Evolutionary conservation across 2,329 filamentous ascomycete species (phyloP).

Genomic region (Calonectria ilicicola): DNA sequence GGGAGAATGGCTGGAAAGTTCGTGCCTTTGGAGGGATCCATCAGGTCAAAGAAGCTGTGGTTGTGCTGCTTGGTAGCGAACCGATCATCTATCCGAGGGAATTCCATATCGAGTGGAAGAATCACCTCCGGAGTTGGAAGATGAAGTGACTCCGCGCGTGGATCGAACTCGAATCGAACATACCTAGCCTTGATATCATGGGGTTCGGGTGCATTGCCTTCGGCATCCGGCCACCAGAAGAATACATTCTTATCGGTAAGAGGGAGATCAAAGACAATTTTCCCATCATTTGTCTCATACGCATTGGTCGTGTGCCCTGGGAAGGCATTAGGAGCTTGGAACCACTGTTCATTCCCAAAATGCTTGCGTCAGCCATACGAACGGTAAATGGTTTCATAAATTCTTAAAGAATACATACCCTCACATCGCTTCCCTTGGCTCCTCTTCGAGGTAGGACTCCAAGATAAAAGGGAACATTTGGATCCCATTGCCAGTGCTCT

Average conservation of each 20-base stretch:
- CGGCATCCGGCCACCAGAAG: constrained; percentile 7
- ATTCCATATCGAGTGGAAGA: not conserved
- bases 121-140: not conserved
- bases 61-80: not conserved
- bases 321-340: constrained; percentile 18
- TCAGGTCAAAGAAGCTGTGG: not conserved
- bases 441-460: not conserved
- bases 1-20: not conserved
- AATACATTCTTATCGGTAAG: constrained; percentile 18
- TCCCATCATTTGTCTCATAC: constrained; percentile 6
- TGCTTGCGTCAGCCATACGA: not conserved
- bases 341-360: not conserved
- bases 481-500: constrained; percentile 8
- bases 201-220: not conserved
- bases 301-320: constrained; percentile 19
- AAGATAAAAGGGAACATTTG: not conserved
- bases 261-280: constrained; percentile 15
- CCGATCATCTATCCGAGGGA: not conserved
- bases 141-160: not conserved
- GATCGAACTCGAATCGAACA: not conserved
- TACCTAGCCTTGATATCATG: not conserved
- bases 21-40: not conserved
- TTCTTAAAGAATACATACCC: not conserved
- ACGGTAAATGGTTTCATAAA: not conserved
- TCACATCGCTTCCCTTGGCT: not conserved